Evolutionary conservation across 768 basidiomycete genomes (phyloP).

Genomic region (Russula ochroleuca): DNA sequence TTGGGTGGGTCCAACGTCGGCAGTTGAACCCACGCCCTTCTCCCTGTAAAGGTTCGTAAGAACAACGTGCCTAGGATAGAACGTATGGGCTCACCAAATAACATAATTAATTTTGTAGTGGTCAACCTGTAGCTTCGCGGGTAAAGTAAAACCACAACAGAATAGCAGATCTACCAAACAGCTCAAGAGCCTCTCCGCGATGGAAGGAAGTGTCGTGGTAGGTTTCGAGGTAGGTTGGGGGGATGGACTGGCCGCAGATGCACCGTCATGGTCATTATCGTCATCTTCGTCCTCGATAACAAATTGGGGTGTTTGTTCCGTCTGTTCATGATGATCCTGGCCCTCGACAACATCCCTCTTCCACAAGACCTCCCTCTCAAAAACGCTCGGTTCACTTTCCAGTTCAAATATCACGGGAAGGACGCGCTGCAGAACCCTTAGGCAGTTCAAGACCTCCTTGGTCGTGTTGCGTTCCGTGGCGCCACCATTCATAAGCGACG

Average conservation of each 20-base stretch:
- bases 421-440: slow-evolving; percentile 85
- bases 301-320: slow-evolving; percentile 54
- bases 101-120: slow-evolving; percentile 82
- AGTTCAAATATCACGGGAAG: slow-evolving; percentile 86
- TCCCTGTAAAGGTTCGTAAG: slow-evolving; percentile 54
- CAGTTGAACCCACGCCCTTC: slow-evolving; percentile 88
- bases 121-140: slow-evolving; percentile 68
- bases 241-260: slow-evolving; percentile 25
- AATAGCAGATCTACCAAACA: slow-evolving; percentile 84
- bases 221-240: slow-evolving; percentile 30
- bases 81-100: slow-evolving; percentile 59
- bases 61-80: not conserved
- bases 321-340: slow-evolving; percentile 29
- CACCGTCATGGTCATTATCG: slow-evolving; percentile 40
- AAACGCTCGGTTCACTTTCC: slow-evolving; percentile 62
- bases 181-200: slow-evolving; percentile 76
- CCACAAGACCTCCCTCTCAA: slow-evolving; percentile 81
- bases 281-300: slow-evolving; percentile 87
- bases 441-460: slow-evolving; percentile 85
- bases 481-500: slow-evolving; percentile 62
- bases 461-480: slow-evolving; percentile 61
- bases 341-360: slow-evolving; percentile 47
- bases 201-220: slow-evolving; percentile 58
- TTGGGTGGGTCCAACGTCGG: slow-evolving; percentile 59
- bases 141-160: slow-evolving; percentile 90